Percentiles rank a stretch among this genome's conserved stretches.
These are phyloP conservation scores for Ambrosiella cleistominuta DNA, from an alignment of 2,329 filamentous ascomycete genomes.

Conservation along the genomic window DNA sequence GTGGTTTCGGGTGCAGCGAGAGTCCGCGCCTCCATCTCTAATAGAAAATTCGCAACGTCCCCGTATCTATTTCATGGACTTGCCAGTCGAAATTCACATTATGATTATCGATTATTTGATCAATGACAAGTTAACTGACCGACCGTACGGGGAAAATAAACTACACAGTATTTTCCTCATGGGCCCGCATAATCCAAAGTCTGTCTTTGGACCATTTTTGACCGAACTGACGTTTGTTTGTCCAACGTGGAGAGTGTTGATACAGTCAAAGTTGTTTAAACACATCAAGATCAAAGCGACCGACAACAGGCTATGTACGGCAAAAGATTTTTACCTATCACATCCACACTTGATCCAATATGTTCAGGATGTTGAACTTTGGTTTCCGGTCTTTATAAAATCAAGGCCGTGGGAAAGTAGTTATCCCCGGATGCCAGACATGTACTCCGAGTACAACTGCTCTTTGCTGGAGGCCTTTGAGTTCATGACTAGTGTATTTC, in stretches of 20 bases:
- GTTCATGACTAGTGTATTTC: no score
- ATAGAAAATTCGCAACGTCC: no score
- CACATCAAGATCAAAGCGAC: background rate
- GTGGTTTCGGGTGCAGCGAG: no score
- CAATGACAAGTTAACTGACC: no score
- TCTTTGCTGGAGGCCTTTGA: background rate
- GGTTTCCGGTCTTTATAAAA: constrained; percentile 58
- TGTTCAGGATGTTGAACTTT: constrained; percentile 57
- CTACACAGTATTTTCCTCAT: no score
- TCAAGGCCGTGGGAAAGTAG: background rate
- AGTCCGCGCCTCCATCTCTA: no score
- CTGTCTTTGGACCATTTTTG: no score
- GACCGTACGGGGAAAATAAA: no score
- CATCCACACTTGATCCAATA: constrained; percentile 43
- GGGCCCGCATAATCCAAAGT: no score
- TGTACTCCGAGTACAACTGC: background rate
- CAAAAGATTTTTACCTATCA: constrained; percentile 33
- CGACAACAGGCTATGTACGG: background rate
- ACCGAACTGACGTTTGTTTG: background rate
- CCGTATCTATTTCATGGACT: background rate
- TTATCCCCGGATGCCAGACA: background rate
- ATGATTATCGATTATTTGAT: background rate
- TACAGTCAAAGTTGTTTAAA: background rate
- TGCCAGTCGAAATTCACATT: background rate
- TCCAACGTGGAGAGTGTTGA: background rate